Base-by-base conservation (phyloP, 2,329 filamentous ascomycete species). In the Verticillium nonalfalfae region DNA sequence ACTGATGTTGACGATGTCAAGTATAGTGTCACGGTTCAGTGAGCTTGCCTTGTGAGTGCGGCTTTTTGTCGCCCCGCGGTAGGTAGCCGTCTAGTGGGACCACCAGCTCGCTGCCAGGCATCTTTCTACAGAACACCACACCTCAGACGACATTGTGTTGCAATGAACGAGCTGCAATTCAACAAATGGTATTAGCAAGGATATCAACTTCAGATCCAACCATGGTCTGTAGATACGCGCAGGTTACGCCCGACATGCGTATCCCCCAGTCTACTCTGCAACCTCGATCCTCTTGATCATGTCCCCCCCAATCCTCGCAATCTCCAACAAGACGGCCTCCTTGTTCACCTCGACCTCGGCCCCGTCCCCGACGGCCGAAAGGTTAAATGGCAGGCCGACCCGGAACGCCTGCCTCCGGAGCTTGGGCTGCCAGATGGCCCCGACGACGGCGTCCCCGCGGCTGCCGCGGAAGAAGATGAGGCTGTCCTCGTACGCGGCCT, bases 381-480 rank as follows among this genome's bases (percentile, higher is more conserved):
- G 89, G 84, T 73, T 85, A 72, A 88, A 91, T 1, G 86, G 82
- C 70, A 93, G 72, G 62, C 89, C 90, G 15, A 90, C 82, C 65
- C 89, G 89, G 79, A 92, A 93, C 13, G 78, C 76, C 64, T 90
- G 82, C 60, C 69, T 72, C 65, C 79, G 78, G 62, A 85, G 66
- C 64, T 78, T 78, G 2, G 83, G 83, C 60, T 83, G 84, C 85
- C 85, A 88, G 56, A 87, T 78, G 18, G 78, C 83, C 1, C 81
- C 81, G 14, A 90, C 79, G 7, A 85, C 72, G 21, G 69, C 71
- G 61, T 85, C 80, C 31, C 86, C 81, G 1, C 80, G 78, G 1
- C 79, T 72, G 36, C 92, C 88, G 65, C 87, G 83, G 79, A 98
- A 97, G 74, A 97, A 91, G 2, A 97, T 78, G 38, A 96, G 77